These are phyloP conservation scores for Hanseniaspora hatyaiensis DNA, from an alignment of 805 yeast species.

Conservation along the genomic window DNA sequence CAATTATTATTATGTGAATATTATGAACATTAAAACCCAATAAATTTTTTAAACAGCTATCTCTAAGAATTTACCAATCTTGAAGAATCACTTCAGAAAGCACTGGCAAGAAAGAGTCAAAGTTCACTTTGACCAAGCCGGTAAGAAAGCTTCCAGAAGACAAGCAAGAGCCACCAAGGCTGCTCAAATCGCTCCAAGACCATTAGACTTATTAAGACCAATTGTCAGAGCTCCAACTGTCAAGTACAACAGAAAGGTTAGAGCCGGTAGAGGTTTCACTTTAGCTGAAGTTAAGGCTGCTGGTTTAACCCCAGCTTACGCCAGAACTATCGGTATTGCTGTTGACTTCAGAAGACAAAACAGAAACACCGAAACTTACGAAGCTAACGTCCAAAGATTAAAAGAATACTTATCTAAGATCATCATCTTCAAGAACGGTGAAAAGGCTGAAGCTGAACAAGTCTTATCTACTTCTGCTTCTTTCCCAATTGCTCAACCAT, in stretches of 20 bases:
- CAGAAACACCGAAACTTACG: constrained; percentile 92
- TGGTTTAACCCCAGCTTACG: constrained; percentile 85
- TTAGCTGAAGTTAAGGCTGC: constrained; percentile 97
- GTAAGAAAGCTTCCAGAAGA: constrained; percentile 97
- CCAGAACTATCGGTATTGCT: constrained; percentile 96
- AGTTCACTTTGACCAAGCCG: constrained; percentile 99
- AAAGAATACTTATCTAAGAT: constrained; percentile 91
- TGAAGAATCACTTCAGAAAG: constrained; percentile 99
- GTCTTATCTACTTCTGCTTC: constrained; percentile 59
- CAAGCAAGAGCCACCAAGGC: constrained; percentile 86
- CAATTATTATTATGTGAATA: not conserved
- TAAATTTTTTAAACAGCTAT: constrained; percentile 51
- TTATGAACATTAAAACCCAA: not conserved
- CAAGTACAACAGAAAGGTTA: constrained; percentile 97
- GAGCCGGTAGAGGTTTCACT: constrained; percentile 99
- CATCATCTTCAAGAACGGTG: constrained; percentile 90
- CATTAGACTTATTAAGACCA: constrained; percentile 92
- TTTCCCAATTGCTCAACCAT: constrained; percentile 84
- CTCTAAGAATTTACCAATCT: constrained; percentile 96
- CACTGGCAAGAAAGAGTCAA: constrained; percentile 99
- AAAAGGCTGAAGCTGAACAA: constrained; percentile 70
- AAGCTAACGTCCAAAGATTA: constrained; percentile 90
- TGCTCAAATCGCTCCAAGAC: constrained; percentile 93
- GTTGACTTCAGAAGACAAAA: constrained; percentile 99
- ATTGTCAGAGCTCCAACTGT: constrained; percentile 97